Base-by-base conservation (phyloP, 202 grass and related monocot species). In the Zoysia matrella region DNA sequence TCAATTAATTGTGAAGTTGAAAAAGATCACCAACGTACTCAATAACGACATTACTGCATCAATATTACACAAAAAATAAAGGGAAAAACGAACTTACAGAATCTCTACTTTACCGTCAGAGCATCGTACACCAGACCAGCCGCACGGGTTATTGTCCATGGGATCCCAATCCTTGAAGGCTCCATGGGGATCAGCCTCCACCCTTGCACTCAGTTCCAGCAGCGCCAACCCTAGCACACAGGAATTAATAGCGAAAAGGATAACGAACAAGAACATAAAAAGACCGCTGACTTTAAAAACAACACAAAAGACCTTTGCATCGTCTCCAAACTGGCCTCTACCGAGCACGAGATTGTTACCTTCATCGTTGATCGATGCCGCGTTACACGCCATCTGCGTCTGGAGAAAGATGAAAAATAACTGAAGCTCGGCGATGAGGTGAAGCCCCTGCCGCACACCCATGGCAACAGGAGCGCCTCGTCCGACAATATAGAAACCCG, bases 151-250 rank as follows among this genome's bases (percentile, higher is more conserved):
- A 76, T 60, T 81, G 76, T 81, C 88, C 54, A 72, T 85, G 14
- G 83, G 78, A 81, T 97, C 86, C 92, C 95, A 97, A 82, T 97
- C 90, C 57, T 85, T 51, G 13, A 97, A 86, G 49, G 85, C 88
- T 47, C 88, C 86, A 76, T 84, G 84, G 30, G 95, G 90, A 88
- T 94, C 92, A 75, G 67, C 79, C 65, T 91, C 86, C 92, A 97
- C 88, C 49, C 83, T 92, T 44, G 70, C 84, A 68, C 87, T 89
- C 75, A 94, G 88, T 70, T 87, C 88, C 77, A 92, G 84, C 77
- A 97, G 75, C 47, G 92, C 92, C 72, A 90, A 52, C 85, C 84
- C 90, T 92, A 57, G 22, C 3, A 71, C 54, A 9, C 62, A 57
- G 39, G 60, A 65, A 82, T 42, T 7, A 8, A 51, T 62, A 40